Percentiles rank a stretch among this genome's conserved stretches.
phyloP scores from a whole-genome alignment of 208 protist species.

The Trypanosoma scelopori region DNA sequence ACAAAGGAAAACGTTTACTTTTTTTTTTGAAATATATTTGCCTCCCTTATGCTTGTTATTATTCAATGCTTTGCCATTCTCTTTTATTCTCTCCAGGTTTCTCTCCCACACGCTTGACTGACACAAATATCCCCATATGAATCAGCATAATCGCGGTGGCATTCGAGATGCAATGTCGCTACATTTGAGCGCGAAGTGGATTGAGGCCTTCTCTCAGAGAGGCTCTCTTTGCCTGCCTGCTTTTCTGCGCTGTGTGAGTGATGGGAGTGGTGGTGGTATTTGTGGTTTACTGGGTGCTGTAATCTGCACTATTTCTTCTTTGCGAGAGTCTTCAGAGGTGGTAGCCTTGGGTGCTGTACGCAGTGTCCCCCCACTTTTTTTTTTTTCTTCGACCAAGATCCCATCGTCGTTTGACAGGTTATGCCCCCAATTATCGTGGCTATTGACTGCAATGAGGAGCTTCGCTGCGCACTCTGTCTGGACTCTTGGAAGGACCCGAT shows the following conservation, averaged over 20 bases:
- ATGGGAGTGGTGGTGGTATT: background rate
- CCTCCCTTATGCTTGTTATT: too few relatives aligned
- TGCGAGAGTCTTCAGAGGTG: background rate
- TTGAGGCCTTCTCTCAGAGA: background rate
- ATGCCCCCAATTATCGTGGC: slow-evolving; percentile 39
- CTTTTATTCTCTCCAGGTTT: too few relatives aligned
- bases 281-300: slow-evolving; percentile 3
- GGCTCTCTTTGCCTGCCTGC: background rate
- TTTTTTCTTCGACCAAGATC: background rate
- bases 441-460: slow-evolving; percentile 64
- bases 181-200: too few relatives aligned
- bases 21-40: too few relatives aligned
- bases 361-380: too few relatives aligned
- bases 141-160: slow-evolving; percentile 59
- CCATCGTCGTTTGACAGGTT: background rate
- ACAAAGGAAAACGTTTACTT: too few relatives aligned
- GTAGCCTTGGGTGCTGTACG: too few relatives aligned
- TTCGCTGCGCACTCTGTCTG: slow-evolving; percentile 68
- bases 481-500: slow-evolving; percentile 73
- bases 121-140: slow-evolving; percentile 38
- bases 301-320: slow-evolving; percentile 10
- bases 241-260: background rate
- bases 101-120: too few relatives aligned
- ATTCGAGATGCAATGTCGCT: background rate
- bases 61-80: too few relatives aligned